Evolutionary conservation across 129 eudicot species (phyloP).

Genomic region (Artemisia annua): DNA sequence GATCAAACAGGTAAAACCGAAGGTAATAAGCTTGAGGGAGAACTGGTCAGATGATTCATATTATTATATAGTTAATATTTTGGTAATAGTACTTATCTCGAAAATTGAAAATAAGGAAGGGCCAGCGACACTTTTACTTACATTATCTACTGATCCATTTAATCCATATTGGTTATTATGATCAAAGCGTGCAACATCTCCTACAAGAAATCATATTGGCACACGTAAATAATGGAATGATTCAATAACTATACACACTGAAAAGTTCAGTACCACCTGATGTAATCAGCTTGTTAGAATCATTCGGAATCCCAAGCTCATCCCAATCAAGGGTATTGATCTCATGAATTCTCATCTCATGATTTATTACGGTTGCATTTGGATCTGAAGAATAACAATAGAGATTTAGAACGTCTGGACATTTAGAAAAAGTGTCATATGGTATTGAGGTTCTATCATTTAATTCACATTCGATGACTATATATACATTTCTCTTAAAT

Average conservation of each 20-base stretch:
- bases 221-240: slow-evolving; percentile 3
- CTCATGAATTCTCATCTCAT: slow-evolving; percentile 79
- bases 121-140: slow-evolving; percentile 32
- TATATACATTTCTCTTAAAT: neutral
- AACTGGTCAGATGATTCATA: too few relatives aligned
- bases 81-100: too few relatives aligned
- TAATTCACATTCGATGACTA: too few relatives aligned
- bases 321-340: slow-evolving; percentile 95
- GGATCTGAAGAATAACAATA: slow-evolving; percentile 35
- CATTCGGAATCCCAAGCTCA: slow-evolving; percentile 70
- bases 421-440: neutral
- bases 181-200: slow-evolving; percentile 35
- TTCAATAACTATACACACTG: neutral
- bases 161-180: slow-evolving; percentile 37
- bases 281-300: slow-evolving; percentile 41
- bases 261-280: slow-evolving; percentile 48
- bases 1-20: neutral
- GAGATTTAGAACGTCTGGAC: neutral
- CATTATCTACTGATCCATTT: slow-evolving; percentile 44
- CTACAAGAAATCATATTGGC: slow-evolving; percentile 30
- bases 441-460: too few relatives aligned
- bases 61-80: too few relatives aligned
- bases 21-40: neutral
- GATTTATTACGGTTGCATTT: slow-evolving; percentile 44
- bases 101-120: neutral